Evolutionary conservation across 225 moss, liverwort and hornwort genomes (phyloP).

Genomic region (Marchantia paleacea): DNA sequence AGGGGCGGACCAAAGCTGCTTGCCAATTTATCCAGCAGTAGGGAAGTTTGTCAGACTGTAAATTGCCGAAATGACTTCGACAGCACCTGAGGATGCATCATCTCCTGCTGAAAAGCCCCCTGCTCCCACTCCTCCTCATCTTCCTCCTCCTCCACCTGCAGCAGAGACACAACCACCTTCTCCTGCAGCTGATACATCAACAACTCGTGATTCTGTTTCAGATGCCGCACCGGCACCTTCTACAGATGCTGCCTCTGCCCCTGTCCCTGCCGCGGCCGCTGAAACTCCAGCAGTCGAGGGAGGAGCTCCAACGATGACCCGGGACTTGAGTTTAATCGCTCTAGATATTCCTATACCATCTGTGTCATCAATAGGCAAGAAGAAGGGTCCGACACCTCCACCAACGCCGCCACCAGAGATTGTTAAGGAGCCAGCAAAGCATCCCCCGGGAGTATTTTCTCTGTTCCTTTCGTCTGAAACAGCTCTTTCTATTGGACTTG

Average conservation of each 20-base stretch:
- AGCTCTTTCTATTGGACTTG: slow-evolving; percentile 29
- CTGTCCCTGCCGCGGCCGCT: neutral
- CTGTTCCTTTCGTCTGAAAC: slow-evolving; percentile 30
- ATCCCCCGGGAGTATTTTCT: slow-evolving; percentile 39
- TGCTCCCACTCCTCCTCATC: neutral
- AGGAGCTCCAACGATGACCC: slow-evolving; percentile 2
- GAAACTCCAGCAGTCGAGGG: neutral
- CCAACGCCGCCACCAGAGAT: slow-evolving; percentile 46
- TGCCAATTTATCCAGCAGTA: neutral
- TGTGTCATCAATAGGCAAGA: slow-evolving; percentile 35
- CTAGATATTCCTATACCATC: slow-evolving; percentile 43
- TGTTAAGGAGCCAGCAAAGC: slow-evolving; percentile 47
- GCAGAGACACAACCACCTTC: neutral
- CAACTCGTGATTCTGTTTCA: neutral
- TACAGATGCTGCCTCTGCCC: neutral
- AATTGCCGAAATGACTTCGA: neutral
- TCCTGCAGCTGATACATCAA: neutral
- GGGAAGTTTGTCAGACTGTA: neutral
- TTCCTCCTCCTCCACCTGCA: neutral
- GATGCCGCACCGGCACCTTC: neutral
- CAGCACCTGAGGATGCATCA: neutral
- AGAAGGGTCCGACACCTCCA: slow-evolving; percentile 34
- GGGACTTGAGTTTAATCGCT: slow-evolving; percentile 33
- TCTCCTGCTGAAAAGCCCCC: neutral
- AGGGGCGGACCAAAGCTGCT: neutral